Evolutionary conservation across 1,284 basidiomycete genomes (phyloP).

Genomic region (Rhodotorula sp.): DNA sequence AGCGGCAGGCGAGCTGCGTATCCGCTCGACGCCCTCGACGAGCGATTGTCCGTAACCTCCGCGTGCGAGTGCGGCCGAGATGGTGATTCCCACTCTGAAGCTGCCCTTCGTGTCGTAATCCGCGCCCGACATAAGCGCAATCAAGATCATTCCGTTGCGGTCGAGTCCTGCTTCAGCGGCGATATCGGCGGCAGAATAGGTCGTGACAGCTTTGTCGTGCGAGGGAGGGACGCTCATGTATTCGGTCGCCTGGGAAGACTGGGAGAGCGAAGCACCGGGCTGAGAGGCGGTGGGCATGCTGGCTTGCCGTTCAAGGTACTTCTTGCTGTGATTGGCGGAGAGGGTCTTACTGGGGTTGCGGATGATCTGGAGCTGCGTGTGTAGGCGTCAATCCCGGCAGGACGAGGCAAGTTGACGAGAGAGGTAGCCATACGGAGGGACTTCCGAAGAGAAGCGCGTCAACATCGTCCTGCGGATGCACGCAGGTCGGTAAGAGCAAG

Average conservation of each 20-base stretch:
- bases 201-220: background rate
- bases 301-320: background rate
- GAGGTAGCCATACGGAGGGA: conserved; percentile 54
- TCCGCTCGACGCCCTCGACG: conserved; percentile 52
- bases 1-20: background rate
- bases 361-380: conserved; percentile 58
- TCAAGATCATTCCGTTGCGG: conserved; percentile 73
- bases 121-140: conserved; percentile 81
- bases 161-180: conserved; percentile 60
- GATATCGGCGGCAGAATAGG: conserved; percentile 52
- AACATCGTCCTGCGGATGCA: conserved; percentile 64
- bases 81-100: conserved; percentile 49
- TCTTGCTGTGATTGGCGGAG: conserved; percentile 40
- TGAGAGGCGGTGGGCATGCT: background rate
- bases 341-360: conserved; percentile 66
- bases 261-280: background rate
- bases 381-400: background rate
- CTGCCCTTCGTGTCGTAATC: conserved; percentile 64
- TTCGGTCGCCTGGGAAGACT: background rate
- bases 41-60: conserved; percentile 54
- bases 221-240: conserved; percentile 6
- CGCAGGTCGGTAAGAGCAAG: background rate
- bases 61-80: conserved; percentile 50
- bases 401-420: background rate
- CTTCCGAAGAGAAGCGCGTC: conserved; percentile 92